Evolutionary conservation across 2,329 filamentous ascomycete species (phyloP).

Genomic region (Aspergillus brasiliensis): DNA sequence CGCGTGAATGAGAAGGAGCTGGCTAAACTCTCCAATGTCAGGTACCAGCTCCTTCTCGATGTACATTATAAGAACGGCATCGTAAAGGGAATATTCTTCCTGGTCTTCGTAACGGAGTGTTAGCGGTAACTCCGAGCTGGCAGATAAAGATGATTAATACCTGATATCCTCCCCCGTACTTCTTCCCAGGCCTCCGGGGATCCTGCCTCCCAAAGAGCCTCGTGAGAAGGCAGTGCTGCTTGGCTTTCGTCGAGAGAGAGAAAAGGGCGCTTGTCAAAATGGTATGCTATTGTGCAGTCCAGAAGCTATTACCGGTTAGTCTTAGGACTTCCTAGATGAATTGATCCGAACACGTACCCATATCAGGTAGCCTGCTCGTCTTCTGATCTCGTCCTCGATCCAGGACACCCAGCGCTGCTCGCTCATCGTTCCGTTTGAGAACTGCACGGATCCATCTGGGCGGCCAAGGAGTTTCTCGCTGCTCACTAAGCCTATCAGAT

Average conservation of each 20-base stretch:
- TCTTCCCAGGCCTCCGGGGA: conserved; percentile 37
- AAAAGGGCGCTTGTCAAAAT: conserved; percentile 38
- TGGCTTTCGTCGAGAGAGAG: conserved; percentile 45
- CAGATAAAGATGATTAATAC: conserved; percentile 16
- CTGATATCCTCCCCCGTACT: conserved; percentile 23
- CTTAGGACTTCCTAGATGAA: not conserved
- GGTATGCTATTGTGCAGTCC: conserved; percentile 46
- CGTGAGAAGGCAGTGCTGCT: conserved; percentile 43
- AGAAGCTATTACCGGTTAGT: conserved; percentile 35
- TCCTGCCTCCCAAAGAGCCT: conserved; percentile 44
- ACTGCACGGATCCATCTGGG: conserved; percentile 13
- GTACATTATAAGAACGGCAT: conserved; percentile 51
- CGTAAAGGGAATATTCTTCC: conserved; percentile 41
- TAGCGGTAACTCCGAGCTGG: conserved; percentile 2
- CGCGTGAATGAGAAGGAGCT: conserved; percentile 53
- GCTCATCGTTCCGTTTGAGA: conserved; percentile 9
- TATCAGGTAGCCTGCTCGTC: conserved; percentile 46
- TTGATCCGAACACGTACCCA: conserved; percentile 38
- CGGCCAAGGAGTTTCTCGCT: conserved; percentile 25
- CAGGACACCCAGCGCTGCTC: conserved; percentile 38
- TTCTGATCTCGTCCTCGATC: conserved; percentile 40
- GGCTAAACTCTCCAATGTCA: conserved; percentile 52
- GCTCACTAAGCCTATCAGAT: conserved; percentile 29
- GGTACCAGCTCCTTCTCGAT: conserved; percentile 51
- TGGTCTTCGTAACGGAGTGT: conserved; percentile 7